A percentile compares a stretch with the other conserved stretches of the same genome.
Evolutionary conservation across 164 flowering plant species (phyloP).

Genomic region (Kalanchoe fedtschenkoi): DNA sequence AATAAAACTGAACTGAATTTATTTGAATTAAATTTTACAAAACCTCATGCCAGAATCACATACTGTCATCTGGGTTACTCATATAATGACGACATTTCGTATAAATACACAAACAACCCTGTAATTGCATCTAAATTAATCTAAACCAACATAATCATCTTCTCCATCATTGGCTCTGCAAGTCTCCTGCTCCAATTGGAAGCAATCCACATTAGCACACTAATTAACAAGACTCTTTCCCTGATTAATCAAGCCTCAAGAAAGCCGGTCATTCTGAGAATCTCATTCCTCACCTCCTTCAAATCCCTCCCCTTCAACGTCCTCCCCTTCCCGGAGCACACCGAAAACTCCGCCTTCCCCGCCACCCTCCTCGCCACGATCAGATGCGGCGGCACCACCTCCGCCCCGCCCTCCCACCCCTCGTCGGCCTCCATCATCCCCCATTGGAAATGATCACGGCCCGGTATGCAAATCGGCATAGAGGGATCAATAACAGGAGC

Average conservation of each 20-base stretch:
- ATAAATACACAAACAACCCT: no score
- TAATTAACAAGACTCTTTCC: no score
- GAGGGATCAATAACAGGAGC: not conserved
- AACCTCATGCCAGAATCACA: no score
- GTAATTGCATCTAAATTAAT: no score
- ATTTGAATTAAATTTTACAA: no score
- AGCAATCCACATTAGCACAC: no score
- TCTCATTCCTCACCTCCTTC: constrained; percentile 3
- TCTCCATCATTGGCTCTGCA: no score
- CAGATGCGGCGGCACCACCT: constrained; percentile 1
- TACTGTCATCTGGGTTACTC: no score
- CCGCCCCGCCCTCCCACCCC: not conserved
- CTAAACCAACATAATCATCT: no score
- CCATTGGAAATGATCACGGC: not conserved
- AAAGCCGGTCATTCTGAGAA: constrained; percentile 4
- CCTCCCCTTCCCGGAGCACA: constrained; percentile 3
- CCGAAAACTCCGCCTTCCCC: not conserved
- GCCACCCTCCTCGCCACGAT: not conserved
- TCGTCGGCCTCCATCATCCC: not conserved
- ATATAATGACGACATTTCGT: no score
- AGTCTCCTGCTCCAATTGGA: no score
- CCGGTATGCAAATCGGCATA: not conserved
- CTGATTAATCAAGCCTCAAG: constrained; percentile 1
- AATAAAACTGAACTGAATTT: no score
- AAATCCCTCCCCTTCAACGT: constrained; percentile 1